phyloP scores from a whole-genome alignment of 2,329 filamentous ascomycete species.

The Cadophora malorum region DNA sequence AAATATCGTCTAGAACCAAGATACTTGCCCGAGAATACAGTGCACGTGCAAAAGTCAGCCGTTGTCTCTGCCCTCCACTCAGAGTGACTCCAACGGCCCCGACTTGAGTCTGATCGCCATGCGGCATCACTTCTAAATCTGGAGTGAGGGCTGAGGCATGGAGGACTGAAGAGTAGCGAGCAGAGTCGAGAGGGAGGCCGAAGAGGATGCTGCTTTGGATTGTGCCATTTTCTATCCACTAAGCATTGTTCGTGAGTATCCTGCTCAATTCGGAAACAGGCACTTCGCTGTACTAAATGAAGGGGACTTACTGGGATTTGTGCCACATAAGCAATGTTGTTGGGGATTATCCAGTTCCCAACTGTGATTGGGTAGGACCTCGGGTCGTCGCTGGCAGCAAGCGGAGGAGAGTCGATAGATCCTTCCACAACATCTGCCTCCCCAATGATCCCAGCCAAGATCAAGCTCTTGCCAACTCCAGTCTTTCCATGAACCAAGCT shows the following conservation, averaged over 20 bases:
- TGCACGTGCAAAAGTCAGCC: neutral
- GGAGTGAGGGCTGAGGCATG: neutral
- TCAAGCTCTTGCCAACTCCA: neutral
- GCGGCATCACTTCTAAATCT: neutral
- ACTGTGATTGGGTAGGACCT: no score
- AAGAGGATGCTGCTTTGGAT: neutral
- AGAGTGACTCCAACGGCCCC: neutral
- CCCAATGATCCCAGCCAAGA: neutral
- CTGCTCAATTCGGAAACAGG: neutral
- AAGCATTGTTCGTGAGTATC: no score
- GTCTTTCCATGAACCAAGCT: neutral
- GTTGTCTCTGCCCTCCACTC: neutral
- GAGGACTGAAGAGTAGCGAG: neutral
- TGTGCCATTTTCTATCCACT: no score
- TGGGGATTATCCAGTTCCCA: no score
- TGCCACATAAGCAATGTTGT: no score
- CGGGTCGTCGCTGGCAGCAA: no score
- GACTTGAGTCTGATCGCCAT: neutral
- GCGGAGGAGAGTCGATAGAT: neutral
- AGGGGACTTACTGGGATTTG: neutral
- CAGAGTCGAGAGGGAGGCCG: neutral
- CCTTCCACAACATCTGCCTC: neutral
- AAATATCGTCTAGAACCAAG: neutral
- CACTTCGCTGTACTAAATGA: neutral
- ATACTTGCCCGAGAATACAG: neutral